A percentile compares a stretch with the other conserved stretches of the same genome.
phyloP scores from a whole-genome alignment of 768 basidiomycete genomes.

The Boletus rubroflammeus region DNA sequence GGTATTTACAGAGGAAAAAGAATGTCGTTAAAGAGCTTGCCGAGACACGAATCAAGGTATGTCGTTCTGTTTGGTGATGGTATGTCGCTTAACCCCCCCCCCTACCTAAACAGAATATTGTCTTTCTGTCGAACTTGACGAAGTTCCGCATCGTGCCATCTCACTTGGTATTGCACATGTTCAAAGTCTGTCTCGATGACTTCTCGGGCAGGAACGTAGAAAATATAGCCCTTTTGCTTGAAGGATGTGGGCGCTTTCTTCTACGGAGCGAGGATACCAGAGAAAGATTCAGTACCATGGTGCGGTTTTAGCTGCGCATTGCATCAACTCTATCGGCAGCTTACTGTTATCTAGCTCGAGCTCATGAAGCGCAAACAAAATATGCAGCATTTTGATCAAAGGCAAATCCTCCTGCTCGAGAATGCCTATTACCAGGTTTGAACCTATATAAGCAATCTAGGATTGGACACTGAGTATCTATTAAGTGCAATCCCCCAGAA shows the following conservation, averaged over 20 bases:
- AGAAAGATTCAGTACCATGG: constrained; percentile 87
- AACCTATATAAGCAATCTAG: background rate
- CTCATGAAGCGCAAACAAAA: constrained; percentile 93
- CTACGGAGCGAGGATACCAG: constrained; percentile 84
- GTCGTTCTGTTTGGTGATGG: constrained; percentile 5
- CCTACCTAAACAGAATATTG: constrained; percentile 62
- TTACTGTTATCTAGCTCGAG: constrained; percentile 61
- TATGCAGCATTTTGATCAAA: constrained; percentile 88
- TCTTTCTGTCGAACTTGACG: constrained; percentile 87
- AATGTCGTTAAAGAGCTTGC: constrained; percentile 87
- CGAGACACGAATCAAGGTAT: constrained; percentile 80
- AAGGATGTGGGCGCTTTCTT: constrained; percentile 91
- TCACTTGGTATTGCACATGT: constrained; percentile 90
- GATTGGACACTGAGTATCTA: constrained; percentile 6
- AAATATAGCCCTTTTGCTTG: constrained; percentile 85
- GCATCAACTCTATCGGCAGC: background rate
- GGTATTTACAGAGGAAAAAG: constrained; percentile 92
- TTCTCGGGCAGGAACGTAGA: constrained; percentile 92
- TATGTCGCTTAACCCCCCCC: background rate
- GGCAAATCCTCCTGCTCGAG: constrained; percentile 85
- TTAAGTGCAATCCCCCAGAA: constrained; percentile 94
- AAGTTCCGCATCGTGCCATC: constrained; percentile 91
- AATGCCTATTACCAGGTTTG: constrained; percentile 96
- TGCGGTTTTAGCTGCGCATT: constrained; percentile 27
- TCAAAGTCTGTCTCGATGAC: constrained; percentile 97